Base-by-base conservation (phyloP, 106 monocot genomes). In the Xerophyta viscosa region DNA sequence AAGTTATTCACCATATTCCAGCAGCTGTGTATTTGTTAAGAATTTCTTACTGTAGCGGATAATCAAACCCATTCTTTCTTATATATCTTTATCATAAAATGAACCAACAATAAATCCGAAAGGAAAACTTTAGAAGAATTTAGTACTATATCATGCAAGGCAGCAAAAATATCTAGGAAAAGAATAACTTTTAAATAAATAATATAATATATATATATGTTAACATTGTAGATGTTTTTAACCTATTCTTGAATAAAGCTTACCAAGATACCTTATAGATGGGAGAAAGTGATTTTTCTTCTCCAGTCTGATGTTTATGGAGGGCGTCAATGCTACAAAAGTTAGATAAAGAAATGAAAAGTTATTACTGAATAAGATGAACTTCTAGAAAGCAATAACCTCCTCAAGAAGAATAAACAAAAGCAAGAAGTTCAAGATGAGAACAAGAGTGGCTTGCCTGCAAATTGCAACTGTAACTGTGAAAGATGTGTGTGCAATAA, bases 381-480 rank as follows among this genome's bases (percentile, higher is more conserved):
- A 39, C 6, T 3, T 10, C 2, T 10, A 39, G 39, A 39, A 39
- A 39, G 2, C 10, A 36, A 15, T 1, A 39, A 8, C 39, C 10
- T 39, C 10, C 39, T 39, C 3, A 39, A 39, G 3, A 7, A 8
- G 39, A 39, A 39, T 39, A 6, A 39, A 39, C 10, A 39, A 15
- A 39, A 39, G 6, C 39, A 39, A 3, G 13, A 39, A 15, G 15
- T 15, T 12, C 1, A 8, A 39, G 15, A 39, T 8, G 15, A 1
- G 1, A 39, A 12, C 39, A 8, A 39, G 39, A 33, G 33, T 33
- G 33, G 7, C 11, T 33, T 71, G 85, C 96, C 96, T 84, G 81
- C 88, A 96, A 54, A 96, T 96, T 37, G 96, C 96, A 65, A 96
- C 85, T 57, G 96, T 96, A 23, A 89, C 84, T 10, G 76, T 71